Evolutionary conservation across 1,284 basidiomycete species (phyloP), one percentile per base, ranked within the genome.

Genomic region (Malassezia japonica): DNA sequence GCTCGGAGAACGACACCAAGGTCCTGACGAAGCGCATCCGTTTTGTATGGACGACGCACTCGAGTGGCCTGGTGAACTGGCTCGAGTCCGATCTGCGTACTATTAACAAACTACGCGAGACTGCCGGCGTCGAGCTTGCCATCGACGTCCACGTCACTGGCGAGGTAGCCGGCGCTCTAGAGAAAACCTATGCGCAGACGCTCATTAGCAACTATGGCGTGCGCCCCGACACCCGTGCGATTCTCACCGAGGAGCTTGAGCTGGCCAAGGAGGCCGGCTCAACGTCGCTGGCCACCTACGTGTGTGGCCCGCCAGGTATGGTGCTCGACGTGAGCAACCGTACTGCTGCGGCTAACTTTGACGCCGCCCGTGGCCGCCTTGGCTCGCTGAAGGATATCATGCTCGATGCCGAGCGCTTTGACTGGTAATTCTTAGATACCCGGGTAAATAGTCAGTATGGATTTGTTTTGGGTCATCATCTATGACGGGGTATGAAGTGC

Each of bases 31-130:
- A 38, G 21, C 24, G 40, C 8, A 15, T 48, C 0, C 40, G 31
- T 16, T 23, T 54, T 20, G 24, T 54, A 1, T 54, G 51, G 51
- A 29, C 32, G 6, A 32, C 39, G 1, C 51, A 39, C 4, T 32
- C 46, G 1, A 23, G 8, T n/a, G 46, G 28, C 7, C 39, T 48
- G 9, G 21, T 48, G 13, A 33, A 37, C n/a, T 48, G 46, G 46
- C 32, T 45, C 6, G 20, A n/a, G 13, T 8, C 25, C 9, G 44
- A 48, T 13, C 27, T 54, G 33, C 27, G 24, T 6, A 23, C n/a
- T 28, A 4, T 27, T 42, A 15, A 31, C 28, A 31, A 31, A 8
- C 13, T 31, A 13, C 28, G 13, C 7, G 5, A 13, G 20, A 13
- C 16, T 13, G 7, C 13, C 16, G 5, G 12, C 25, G 27, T 31